These are phyloP conservation scores for Zygoascus biomembranicola DNA, from an alignment of 805 yeast genomes.

Conservation along the genomic window DNA sequence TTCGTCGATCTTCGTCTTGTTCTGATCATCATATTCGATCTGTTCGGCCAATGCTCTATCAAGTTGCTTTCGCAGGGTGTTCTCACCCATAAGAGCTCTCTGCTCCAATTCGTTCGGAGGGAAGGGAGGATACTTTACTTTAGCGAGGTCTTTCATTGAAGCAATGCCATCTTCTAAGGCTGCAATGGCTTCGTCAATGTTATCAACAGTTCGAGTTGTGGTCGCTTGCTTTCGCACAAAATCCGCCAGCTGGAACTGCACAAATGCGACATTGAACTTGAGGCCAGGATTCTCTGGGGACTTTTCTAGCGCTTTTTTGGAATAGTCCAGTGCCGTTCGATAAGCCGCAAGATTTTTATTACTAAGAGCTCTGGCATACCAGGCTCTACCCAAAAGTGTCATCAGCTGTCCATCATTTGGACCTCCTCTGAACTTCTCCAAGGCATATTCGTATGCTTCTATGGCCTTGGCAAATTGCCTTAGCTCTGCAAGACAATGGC, in stretches of 20 bases:
- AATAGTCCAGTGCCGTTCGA: conserved; percentile 52
- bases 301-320: conserved; percentile 46
- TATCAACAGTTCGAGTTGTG: conserved; percentile 52
- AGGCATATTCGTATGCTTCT: conserved; percentile 77
- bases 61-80: conserved; percentile 64
- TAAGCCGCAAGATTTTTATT: conserved; percentile 60
- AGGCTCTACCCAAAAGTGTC: conserved; percentile 75
- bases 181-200: conserved; percentile 46
- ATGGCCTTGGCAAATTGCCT: conserved; percentile 79
- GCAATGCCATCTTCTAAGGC: conserved; percentile 58
- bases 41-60: conserved; percentile 68
- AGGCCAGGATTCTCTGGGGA: conserved; percentile 38
- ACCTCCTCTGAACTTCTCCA: conserved; percentile 50
- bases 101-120: conserved; percentile 72
- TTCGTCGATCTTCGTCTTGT: conserved; percentile 55
- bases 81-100: conserved; percentile 78
- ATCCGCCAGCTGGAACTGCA: conserved; percentile 83
- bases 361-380: conserved; percentile 69
- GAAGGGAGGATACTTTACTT: conserved; percentile 59
- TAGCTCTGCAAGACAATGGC: conserved; percentile 77
- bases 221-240: conserved; percentile 54
- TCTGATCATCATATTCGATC: conserved; percentile 49
- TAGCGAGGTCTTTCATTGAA: conserved; percentile 51
- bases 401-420: conserved; percentile 53
- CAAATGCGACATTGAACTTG: conserved; percentile 72